Base-by-base conservation (phyloP, 176 grass and related monocot genomes). In the Panicum miliaceum region DNA sequence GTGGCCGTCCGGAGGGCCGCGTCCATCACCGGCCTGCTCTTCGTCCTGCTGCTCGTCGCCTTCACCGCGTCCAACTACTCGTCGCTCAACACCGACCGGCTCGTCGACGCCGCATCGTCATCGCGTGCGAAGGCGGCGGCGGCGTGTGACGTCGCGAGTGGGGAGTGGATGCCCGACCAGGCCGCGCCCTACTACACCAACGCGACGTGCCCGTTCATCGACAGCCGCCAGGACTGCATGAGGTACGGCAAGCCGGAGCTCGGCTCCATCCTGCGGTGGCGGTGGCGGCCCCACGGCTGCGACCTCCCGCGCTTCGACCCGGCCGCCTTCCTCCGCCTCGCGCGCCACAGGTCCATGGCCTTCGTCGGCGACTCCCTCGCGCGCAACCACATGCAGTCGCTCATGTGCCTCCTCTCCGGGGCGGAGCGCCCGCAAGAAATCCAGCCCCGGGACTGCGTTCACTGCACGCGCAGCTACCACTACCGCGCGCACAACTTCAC, bases 321-420 rank as follows among this genome's bases (percentile, higher is more conserved):
- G 0, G 80, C 75, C 20, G 62, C 75, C 23, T 94, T 94, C 80
- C 84, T 91, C 78, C 61, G 82, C 45, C 75, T 91, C 26, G 84
- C 89, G 3, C 76, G 71, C 40, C 82, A 81, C 64, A 91, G 78
- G 78, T 89, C 92, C 79, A 74, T 94, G 56, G 92, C 86, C 57
- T 94, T 94, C 85, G 76, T 91, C 12, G 92, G 92, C 23, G 92
- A 94, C 81, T 94, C 92, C 51, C 58, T 94, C 11, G 89, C 92
- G 4, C 72, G 89, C 42, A 94, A 94, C 80, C 92, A 94, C 56
- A 82, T 91, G 92, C 86, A 94, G 80, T 94, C 92, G 0, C 81
- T 94, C 63, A 91, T 94, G 86, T 94, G 92, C 84, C 71, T 91
- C 76, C 78, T 94, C 23, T 86, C 71, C 27, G 61, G 58, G 69